A percentile compares a stretch with the other conserved stretches of the same genome.
phyloP scores from a whole-genome alignment of 306 rosid genomes.

The Echinosophora koreensis region DNA sequence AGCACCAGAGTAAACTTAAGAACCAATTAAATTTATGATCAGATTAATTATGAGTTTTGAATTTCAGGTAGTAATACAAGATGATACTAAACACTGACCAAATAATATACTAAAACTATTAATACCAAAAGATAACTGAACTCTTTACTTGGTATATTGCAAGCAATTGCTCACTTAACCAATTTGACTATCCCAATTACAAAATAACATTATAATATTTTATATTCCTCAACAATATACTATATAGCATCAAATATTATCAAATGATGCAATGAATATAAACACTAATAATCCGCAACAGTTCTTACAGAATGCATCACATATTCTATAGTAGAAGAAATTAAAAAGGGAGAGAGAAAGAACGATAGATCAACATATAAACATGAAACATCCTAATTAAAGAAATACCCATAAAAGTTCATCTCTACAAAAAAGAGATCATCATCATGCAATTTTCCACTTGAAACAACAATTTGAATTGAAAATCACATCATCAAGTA shows the following conservation, averaged over 20 bases:
- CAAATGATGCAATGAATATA: conserved; percentile 6
- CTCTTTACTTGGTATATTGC: not conserved
- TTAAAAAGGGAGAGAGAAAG: too few species aligned
- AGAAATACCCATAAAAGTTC: too few species aligned
- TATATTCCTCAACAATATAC: not conserved
- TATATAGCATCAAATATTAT: not conserved
- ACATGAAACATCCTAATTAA: too few species aligned
- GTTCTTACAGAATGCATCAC: not conserved
- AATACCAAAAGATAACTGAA: not conserved
- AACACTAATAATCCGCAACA: conserved; percentile 24
- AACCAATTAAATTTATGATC: not conserved
- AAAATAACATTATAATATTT: not conserved
- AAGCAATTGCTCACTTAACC: conserved; percentile 8
- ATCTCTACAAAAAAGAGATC: too few species aligned
- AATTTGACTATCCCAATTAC: not conserved
- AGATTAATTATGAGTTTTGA: too few species aligned
- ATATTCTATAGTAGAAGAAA: too few species aligned
- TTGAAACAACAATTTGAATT: too few species aligned
- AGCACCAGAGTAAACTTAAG: conserved; percentile 1
- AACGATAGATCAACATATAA: too few species aligned
- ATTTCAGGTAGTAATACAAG: too few species aligned
- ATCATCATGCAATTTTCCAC: too few species aligned
- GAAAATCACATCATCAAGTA: too few species aligned
- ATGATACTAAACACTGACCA: not conserved
- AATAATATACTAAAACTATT: not conserved